Conservation (phyloP, 164 flowering plant genomes). For the Kalanchoe fedtschenkoi region DNA sequence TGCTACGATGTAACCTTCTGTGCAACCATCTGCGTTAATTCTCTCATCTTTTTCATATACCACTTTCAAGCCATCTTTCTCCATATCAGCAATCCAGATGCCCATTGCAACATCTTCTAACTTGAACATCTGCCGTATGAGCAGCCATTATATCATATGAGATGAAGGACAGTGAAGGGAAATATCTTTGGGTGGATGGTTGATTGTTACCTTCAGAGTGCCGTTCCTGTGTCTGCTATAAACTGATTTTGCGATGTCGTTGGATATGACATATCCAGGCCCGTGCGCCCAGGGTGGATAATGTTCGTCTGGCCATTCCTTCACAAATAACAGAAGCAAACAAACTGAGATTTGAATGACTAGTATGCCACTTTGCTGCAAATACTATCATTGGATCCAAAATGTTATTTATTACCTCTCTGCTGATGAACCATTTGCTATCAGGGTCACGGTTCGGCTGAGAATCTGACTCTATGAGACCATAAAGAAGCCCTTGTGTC, state of each 20-base stretch:
- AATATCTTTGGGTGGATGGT: neutral
- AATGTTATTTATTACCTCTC: slow-evolving; percentile 49
- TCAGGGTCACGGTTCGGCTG: slow-evolving; percentile 70
- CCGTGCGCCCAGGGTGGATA: slow-evolving; percentile 99
- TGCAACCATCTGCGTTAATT: slow-evolving; percentile 63
- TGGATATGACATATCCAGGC: slow-evolving; percentile 91
- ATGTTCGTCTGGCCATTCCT: slow-evolving; percentile 82
- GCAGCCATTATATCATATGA: neutral
- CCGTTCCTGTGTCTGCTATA: slow-evolving; percentile 46
- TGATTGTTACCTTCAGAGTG: slow-evolving; percentile 48
- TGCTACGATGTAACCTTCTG: slow-evolving; percentile 76
- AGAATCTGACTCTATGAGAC: slow-evolving; percentile 81
- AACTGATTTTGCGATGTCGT: slow-evolving; percentile 64
- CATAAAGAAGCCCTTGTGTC: slow-evolving; percentile 71
- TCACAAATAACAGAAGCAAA: slow-evolving; percentile 9
- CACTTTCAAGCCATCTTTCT: slow-evolving; percentile 54
- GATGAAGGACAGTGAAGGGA: no score
- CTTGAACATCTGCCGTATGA: slow-evolving; percentile 73
- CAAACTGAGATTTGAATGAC: neutral
- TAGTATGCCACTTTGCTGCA: no score
- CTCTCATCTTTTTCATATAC: slow-evolving; percentile 64
- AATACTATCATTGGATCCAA: neutral
- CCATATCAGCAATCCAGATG: slow-evolving; percentile 85
- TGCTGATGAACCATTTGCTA: slow-evolving; percentile 91
- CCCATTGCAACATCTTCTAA: slow-evolving; percentile 99